A percentile compares a stretch with the other conserved stretches of the same genome.
phyloP scores from a whole-genome alignment of 768 basidiomycete genomes.

The Lactarius akahatsu region DNA sequence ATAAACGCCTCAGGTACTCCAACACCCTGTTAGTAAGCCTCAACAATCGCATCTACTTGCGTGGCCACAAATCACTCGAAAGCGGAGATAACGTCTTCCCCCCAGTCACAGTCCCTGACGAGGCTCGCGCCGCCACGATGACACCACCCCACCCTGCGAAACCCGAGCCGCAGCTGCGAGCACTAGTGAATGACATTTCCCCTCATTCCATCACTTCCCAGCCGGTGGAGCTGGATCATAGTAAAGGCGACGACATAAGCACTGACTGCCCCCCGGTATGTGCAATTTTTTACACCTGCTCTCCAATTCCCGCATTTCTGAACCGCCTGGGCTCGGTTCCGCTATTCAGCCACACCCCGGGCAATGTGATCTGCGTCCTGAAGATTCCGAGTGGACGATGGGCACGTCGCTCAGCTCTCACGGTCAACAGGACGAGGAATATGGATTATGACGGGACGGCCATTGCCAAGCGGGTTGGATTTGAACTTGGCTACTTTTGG shows the following conservation, averaged over 20 bases:
- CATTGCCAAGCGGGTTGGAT: no score
- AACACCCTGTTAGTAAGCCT: background rate
- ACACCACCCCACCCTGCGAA: background rate
- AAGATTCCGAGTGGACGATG: background rate
- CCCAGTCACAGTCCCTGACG: background rate
- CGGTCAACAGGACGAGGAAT: background rate
- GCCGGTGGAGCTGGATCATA: background rate
- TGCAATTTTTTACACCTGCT: background rate
- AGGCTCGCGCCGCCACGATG: background rate
- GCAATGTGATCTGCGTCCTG: background rate
- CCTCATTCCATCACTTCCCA: background rate
- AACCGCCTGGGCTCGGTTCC: background rate
- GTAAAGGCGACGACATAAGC: background rate
- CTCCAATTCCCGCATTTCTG: background rate
- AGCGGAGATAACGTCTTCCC: background rate
- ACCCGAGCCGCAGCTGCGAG: background rate
- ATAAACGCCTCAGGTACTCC: background rate
- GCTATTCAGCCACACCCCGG: background rate
- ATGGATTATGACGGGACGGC: no score
- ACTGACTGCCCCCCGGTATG: background rate
- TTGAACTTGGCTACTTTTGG: no score
- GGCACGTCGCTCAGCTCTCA: background rate
- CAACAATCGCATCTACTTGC: conserved; percentile 1
- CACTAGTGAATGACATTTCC: background rate
- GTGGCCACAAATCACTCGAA: background rate